A percentile compares a stretch with the other conserved stretches of the same genome.
Evolutionary conservation across 2,329 filamentous ascomycete species (phyloP).

Genomic region (Arachnomyces sp.): DNA sequence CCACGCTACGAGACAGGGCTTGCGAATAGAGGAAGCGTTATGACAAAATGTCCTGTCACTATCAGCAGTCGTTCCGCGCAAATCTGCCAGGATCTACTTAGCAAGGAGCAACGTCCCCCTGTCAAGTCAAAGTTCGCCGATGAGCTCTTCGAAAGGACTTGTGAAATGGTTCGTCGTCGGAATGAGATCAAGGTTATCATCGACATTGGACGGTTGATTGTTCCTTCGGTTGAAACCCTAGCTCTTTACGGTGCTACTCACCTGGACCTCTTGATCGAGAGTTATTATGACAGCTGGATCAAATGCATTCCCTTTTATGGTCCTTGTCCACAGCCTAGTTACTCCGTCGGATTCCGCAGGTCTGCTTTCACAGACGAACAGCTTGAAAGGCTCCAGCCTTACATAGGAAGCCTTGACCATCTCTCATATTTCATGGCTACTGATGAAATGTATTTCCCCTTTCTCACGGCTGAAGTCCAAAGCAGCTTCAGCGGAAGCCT

Average conservation of each 20-base stretch:
- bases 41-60: neutral
- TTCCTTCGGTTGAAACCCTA: conserved; percentile 29
- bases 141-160: conserved; percentile 26
- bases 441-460: conserved; percentile 19
- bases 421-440: conserved; percentile 18
- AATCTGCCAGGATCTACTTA: neutral
- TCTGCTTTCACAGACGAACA: conserved; percentile 28
- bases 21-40: conserved; percentile 1
- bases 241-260: conserved; percentile 16
- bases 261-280: conserved; percentile 24
- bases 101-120: neutral
- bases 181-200: conserved; percentile 29
- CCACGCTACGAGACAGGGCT: neutral
- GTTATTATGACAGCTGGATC: conserved; percentile 27
- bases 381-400: conserved; percentile 24
- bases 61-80: neutral
- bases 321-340: conserved; percentile 30
- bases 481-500: conserved; percentile 15
- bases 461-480: conserved; percentile 19
- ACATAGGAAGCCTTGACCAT: conserved; percentile 13
- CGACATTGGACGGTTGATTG: conserved; percentile 27
- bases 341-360: conserved; percentile 26
- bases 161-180: conserved; percentile 20
- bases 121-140: conserved; percentile 26
- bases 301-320: conserved; percentile 20